Evolutionary conservation across 805 yeast species (phyloP).

Genomic region (Kodamaea neixiangensis): DNA sequence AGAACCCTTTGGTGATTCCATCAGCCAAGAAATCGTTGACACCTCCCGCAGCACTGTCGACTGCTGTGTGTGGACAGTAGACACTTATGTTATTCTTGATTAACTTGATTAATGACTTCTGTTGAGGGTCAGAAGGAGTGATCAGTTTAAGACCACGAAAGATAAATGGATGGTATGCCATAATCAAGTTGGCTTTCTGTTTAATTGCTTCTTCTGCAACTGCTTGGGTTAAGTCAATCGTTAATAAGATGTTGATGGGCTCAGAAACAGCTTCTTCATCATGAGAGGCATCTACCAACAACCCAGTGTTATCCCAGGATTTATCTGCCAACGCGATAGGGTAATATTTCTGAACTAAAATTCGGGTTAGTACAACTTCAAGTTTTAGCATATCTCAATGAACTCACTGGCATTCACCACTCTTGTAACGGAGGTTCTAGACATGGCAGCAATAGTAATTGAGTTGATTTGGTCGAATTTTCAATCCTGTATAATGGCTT

Average conservation of each 20-base stretch:
- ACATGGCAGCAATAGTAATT: slow-evolving; percentile 18
- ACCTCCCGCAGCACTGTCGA: slow-evolving; percentile 90
- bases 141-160: slow-evolving; percentile 84
- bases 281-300: slow-evolving; percentile 69
- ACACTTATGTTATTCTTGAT: slow-evolving; percentile 82
- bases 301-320: slow-evolving; percentile 95
- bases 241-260: slow-evolving; percentile 51
- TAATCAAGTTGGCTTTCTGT: slow-evolving; percentile 52
- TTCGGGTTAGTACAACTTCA: neutral
- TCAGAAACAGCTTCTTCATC: slow-evolving; percentile 20
- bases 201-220: slow-evolving; percentile 86
- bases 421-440: slow-evolving; percentile 48
- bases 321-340: slow-evolving; percentile 82
- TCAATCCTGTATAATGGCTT: neutral
- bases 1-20: slow-evolving; percentile 45
- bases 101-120: slow-evolving; percentile 67
- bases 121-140: slow-evolving; percentile 71
- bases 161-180: slow-evolving; percentile 93
- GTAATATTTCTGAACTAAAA: slow-evolving; percentile 66
- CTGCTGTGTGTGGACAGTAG: slow-evolving; percentile 94
- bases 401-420: slow-evolving; percentile 42
- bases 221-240: slow-evolving; percentile 80
- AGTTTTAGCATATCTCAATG: slow-evolving; percentile 18
- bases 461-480: neutral
- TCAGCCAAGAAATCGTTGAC: slow-evolving; percentile 90